A percentile compares a stretch with the other conserved stretches of the same genome.
These are phyloP conservation scores for Toxoplasma gondii DNA, from an alignment of 169 alveolate species.

Conservation along the genomic window DNA sequence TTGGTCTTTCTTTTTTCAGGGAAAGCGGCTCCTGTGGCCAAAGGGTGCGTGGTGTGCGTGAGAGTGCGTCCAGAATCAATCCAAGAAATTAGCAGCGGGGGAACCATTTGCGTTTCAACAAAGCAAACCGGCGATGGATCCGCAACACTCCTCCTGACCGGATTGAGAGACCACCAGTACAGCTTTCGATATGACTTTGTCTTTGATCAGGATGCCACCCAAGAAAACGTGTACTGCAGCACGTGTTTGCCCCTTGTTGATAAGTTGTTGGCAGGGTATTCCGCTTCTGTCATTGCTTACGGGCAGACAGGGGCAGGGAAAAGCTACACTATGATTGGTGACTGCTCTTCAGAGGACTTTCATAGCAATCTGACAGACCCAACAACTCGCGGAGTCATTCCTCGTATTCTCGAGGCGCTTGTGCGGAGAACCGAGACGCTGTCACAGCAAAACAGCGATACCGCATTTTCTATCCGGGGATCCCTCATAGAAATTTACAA, in stretches of 20 bases:
- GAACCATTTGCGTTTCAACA: background rate
- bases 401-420: conserved; percentile 17
- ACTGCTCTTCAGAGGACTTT: background rate
- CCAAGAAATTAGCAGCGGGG: conserved; percentile 40
- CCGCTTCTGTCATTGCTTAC: conserved; percentile 91
- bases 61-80: conserved; percentile 56
- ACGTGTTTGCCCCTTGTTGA: conserved; percentile 81
- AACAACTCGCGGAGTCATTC: conserved; percentile 11
- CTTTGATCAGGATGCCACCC: conserved; percentile 76
- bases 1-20: background rate
- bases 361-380: conserved; percentile 20
- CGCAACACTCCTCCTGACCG: background rate
- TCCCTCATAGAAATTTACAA: conserved; percentile 63
- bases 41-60: conserved; percentile 54
- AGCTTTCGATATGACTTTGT: conserved; percentile 78
- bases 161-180: background rate
- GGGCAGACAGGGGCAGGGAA: conserved; percentile 90
- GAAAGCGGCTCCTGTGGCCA: conserved; percentile 8
- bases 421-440: background rate
- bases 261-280: conserved; percentile 84
- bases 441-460: background rate
- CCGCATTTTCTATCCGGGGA: conserved; percentile 29
- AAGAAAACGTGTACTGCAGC: conserved; percentile 78
- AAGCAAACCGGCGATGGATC: background rate
- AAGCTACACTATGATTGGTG: conserved; percentile 60